Evolutionary conservation across 2,329 filamentous ascomycete genomes (phyloP), one percentile per base, ranked within the genome.

Genomic region (Aspergillus niger): DNA sequence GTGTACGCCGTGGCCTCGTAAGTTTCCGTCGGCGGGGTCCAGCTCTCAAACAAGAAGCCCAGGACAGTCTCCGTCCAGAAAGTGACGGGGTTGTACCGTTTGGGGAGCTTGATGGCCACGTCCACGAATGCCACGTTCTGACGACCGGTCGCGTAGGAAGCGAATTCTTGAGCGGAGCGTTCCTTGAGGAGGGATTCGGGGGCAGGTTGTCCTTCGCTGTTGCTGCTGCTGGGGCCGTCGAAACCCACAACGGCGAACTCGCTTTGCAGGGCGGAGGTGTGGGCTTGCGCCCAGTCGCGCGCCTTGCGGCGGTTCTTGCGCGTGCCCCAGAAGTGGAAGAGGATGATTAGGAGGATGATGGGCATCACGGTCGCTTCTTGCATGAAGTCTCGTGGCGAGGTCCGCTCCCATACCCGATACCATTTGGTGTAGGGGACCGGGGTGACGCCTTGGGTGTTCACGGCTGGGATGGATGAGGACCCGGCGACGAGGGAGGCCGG

Each of bases 331-430:
- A 96, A 79, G 75, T 98, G 93, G 64, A 96, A 80, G 44, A 88
- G 74, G 66, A 97, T 82, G 66, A 97, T 85, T 56, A 96, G 66
- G 57, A 88, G 72, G 68, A 97, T 86, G 71, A 92, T 82, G 36
- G 86, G 85, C 62, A 97, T 80, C 70, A 99, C 90, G 75, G 92
- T 80, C 61, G 91, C 89, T 81, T 99, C 95, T 70, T 89, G 85
- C 79, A 88, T 88, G 84, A 99, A 99, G 76, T 99, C 95, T 72
- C 83, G 84, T 62, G 89, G 81, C 26, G 88, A 88, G 71, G 93
- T 88, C 72, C 95, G 92, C 85, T 98, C 93, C 85, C 96, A 95
- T 63, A 98, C 83, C 59, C 92, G 92, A 81, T 98, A 99, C 95
- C 95, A 99, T 82, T 91, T 92, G 55, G 92, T 97, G 77, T 90